Percentiles rank a stretch among this genome's conserved stretches.
Evolutionary conservation across 2,329 filamentous ascomycete species (phyloP).

Genomic region (Aspergillus ochraceoroseus): DNA sequence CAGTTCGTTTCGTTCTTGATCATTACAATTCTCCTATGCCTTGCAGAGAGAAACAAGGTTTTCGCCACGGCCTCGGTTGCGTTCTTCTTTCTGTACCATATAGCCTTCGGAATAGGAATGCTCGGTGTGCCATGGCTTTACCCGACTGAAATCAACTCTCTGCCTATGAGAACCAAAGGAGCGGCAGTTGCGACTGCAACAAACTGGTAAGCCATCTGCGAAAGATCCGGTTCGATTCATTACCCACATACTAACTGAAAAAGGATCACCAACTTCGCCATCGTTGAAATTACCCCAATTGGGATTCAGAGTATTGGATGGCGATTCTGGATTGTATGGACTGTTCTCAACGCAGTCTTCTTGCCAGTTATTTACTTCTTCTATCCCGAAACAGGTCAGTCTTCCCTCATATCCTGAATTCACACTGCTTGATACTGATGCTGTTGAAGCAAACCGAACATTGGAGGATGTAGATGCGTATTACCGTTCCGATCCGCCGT

Average conservation of each 20-base stretch:
- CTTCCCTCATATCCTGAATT: not conserved
- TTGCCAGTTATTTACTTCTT: slow-evolving; percentile 47
- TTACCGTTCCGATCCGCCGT: slow-evolving; percentile 35
- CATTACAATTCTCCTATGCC: slow-evolving; percentile 50
- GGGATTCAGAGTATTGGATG: slow-evolving; percentile 40
- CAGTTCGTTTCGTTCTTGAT: slow-evolving; percentile 51
- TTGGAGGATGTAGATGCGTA: slow-evolving; percentile 38
- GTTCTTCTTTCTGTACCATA: slow-evolving; percentile 52
- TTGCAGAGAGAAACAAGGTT: slow-evolving; percentile 22
- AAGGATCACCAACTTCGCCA: slow-evolving; percentile 29
- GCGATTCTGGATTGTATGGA: slow-evolving; percentile 45
- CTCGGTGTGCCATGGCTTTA: slow-evolving; percentile 40
- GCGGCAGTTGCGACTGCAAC: slow-evolving; percentile 47
- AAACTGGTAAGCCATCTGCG: slow-evolving; percentile 39
- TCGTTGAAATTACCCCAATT: slow-evolving; percentile 45
- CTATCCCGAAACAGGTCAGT: slow-evolving; percentile 32
- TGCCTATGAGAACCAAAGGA: slow-evolving; percentile 47
- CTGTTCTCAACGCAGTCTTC: slow-evolving; percentile 44
- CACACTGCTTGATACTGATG: not conserved
- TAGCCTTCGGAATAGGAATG: slow-evolving; percentile 48
- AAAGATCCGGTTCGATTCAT: slow-evolving; percentile 14
- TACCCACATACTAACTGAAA: slow-evolving; percentile 21
- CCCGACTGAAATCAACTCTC: slow-evolving; percentile 46
- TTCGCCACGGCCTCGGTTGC: slow-evolving; percentile 39
- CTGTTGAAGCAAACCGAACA: slow-evolving; percentile 22